These are phyloP conservation scores for Pelargonium citronellum DNA, from an alignment of 441 rosid genomes.

Conservation along the genomic window DNA sequence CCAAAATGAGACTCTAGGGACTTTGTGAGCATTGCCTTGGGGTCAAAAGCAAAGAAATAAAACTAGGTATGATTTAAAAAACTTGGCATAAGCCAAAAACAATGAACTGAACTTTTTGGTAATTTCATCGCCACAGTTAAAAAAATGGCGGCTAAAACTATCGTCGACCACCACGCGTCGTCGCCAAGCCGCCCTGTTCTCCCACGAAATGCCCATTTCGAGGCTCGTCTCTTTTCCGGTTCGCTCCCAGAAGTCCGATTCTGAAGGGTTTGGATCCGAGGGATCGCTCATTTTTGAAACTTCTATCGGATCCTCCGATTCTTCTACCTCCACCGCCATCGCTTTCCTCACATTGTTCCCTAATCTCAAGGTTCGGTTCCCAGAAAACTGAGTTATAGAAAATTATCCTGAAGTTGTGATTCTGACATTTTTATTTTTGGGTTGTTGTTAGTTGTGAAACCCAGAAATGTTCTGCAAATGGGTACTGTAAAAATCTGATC, in stretches of 20 bases:
- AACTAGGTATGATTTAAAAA: too few species aligned
- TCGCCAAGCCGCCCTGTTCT: too few species aligned
- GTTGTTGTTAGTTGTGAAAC: background rate
- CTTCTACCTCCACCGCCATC: conserved; percentile 41
- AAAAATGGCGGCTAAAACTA: too few species aligned
- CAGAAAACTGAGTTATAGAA: too few species aligned
- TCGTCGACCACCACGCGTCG: too few species aligned
- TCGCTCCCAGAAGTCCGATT: conserved; percentile 35
- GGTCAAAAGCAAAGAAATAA: too few species aligned
- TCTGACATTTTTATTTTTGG: background rate
- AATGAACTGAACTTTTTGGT: too few species aligned
- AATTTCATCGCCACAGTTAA: too few species aligned
- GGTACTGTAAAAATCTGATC: background rate
- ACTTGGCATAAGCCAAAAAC: too few species aligned
- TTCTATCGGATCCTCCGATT: conserved; percentile 21
- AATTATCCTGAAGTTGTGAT: too few species aligned
- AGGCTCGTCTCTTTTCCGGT: conserved; percentile 31
- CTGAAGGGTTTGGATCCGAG: conserved; percentile 25
- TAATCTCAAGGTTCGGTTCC: conserved; percentile 47
- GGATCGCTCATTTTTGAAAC: conserved; percentile 27
- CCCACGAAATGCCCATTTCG: conserved; percentile 25
- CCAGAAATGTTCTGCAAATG: background rate
- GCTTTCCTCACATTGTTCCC: conserved; percentile 64
- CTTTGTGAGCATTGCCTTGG: too few species aligned
- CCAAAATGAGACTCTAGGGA: too few species aligned